phyloP scores from a whole-genome alignment of 352 stramenopile genomes.

The Globisporangium alternatum region DNA sequence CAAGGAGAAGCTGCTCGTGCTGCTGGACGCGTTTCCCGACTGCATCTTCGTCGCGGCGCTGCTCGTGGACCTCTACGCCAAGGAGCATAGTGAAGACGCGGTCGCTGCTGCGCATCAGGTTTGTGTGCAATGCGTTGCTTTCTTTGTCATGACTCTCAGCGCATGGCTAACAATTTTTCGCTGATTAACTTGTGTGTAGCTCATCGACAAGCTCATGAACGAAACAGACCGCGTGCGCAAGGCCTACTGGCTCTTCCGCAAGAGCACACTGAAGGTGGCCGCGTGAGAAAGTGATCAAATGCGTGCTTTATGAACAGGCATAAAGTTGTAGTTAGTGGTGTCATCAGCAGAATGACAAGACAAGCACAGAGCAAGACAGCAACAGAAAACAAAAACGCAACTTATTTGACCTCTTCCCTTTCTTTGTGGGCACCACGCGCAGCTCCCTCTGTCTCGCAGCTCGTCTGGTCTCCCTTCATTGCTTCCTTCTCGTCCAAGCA shows the following conservation, averaged over 20 bases:
- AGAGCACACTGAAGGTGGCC: conserved; percentile 35
- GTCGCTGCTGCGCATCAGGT: conserved; percentile 42
- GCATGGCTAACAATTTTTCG: not conserved
- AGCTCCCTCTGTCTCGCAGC: not conserved
- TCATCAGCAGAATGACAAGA: not conserved
- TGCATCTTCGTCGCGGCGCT: conserved; percentile 72
- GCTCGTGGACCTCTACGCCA: conserved; percentile 69
- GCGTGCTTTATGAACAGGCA: conserved; percentile 20
- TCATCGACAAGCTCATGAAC: conserved; percentile 66
- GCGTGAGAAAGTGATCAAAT: conserved; percentile 10
- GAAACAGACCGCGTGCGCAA: conserved; percentile 71
- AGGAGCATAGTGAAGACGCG: conserved; percentile 40
- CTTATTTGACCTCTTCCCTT: conserved; percentile 10
- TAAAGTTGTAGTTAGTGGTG: not conserved
- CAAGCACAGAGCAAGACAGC: not conserved
- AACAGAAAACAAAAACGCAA: conserved; percentile 13
- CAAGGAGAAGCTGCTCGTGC: conserved; percentile 34
- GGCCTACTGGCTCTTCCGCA: conserved; percentile 74
- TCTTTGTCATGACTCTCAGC: not conserved
- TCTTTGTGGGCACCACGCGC: not conserved
- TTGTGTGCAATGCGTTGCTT: not conserved
- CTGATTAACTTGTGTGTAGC: conserved; percentile 21
- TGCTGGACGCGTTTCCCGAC: conserved; percentile 41
- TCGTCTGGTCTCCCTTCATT: not conserved
- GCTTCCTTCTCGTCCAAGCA: not conserved